These are phyloP conservation scores for Thelephora terrestris DNA, from an alignment of 1,284 basidiomycete species.

Conservation along the genomic window DNA sequence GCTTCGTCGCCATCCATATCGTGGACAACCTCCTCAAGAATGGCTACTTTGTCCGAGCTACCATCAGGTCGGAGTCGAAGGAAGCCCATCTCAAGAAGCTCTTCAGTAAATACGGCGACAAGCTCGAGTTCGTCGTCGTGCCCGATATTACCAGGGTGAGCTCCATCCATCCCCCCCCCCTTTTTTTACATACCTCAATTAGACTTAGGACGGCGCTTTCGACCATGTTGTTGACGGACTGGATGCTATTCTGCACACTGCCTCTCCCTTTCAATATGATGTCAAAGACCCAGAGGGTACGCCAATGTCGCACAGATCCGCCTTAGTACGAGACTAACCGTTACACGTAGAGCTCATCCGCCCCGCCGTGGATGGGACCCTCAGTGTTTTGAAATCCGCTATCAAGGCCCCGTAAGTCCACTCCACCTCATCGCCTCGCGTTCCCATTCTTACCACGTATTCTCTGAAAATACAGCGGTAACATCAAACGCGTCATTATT, in stretches of 20 bases:
- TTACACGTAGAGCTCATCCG: constrained; percentile 18
- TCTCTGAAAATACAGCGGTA: neutral
- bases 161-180: too few relatives aligned
- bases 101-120: constrained; percentile 25
- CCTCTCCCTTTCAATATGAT: neutral
- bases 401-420: constrained; percentile 2
- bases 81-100: constrained; percentile 30
- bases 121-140: constrained; percentile 2
- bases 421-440: neutral
- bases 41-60: constrained; percentile 30
- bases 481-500: constrained; percentile 11
- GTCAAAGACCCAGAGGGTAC: neutral
- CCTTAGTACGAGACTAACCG: neutral
- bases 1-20: constrained; percentile 18
- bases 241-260: neutral
- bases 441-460: neutral
- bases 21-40: constrained; percentile 15
- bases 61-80: constrained; percentile 32
- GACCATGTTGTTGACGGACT: neutral
- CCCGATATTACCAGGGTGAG: neutral
- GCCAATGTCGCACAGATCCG: neutral
- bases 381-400: constrained; percentile 17
- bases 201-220: neutral
- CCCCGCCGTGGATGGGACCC: constrained; percentile 22
- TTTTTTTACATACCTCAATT: too few relatives aligned